Conservation (phyloP, 768 basidiomycete genomes). For the Sarcomyxa edulis region DNA sequence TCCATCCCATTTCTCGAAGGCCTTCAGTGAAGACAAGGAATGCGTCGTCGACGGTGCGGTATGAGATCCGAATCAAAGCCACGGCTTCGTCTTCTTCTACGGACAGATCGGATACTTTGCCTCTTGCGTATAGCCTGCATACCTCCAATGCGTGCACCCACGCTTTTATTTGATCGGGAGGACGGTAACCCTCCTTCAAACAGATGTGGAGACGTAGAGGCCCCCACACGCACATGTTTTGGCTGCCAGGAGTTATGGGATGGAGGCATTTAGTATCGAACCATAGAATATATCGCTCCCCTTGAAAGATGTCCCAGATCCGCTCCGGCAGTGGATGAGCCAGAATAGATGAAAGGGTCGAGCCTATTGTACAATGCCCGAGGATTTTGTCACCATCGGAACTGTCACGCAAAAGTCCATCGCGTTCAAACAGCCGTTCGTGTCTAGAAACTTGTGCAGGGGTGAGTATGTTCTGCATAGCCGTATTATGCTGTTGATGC, state of each 20-base stretch:
- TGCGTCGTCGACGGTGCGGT: constrained; percentile 11
- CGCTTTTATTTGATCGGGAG: constrained; percentile 47
- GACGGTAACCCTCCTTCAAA: constrained; percentile 44
- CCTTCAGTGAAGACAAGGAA: constrained; percentile 19
- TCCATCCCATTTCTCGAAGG: constrained; percentile 32
- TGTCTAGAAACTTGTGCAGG: constrained; percentile 33
- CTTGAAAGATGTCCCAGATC: constrained; percentile 33
- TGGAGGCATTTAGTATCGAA: constrained; percentile 28
- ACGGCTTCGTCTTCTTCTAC: constrained; percentile 9
- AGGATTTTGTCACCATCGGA: constrained; percentile 23
- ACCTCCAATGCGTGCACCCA: constrained; percentile 44
- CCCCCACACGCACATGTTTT: constrained; percentile 11
- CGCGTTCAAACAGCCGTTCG: constrained; percentile 40
- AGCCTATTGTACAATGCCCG: constrained; percentile 50
- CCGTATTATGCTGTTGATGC: constrained; percentile 22
- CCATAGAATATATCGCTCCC: constrained; percentile 52
- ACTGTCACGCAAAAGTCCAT: constrained; percentile 32
- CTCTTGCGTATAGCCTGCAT: constrained; percentile 5
- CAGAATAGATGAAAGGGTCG: constrained; percentile 32
- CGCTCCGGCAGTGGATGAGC: constrained; percentile 18
- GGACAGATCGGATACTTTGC: background rate
- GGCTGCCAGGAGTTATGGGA: constrained; percentile 5
- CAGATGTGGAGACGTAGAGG: constrained; percentile 33
- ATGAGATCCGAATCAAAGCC: constrained; percentile 14
- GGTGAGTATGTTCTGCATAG: too few relatives aligned